Evolutionary conservation across 306 rosid genomes (phyloP), one percentile per base, ranked within the genome.

Genomic region (Alnus glutinosa): DNA sequence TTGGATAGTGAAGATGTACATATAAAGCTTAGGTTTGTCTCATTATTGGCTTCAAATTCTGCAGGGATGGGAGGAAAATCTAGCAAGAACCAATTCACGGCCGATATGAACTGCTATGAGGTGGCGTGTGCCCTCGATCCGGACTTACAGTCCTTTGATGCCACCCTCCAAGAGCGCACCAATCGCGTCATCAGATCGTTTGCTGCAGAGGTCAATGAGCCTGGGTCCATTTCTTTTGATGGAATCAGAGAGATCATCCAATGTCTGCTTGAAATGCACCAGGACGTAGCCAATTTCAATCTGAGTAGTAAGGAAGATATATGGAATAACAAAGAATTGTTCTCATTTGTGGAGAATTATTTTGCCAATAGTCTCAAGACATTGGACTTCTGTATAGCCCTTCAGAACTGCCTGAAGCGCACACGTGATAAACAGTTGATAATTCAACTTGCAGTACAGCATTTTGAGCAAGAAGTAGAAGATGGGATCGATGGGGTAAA

Each of bases 181-280:
- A 85, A 68, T 76, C 84, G 91, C 68, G 97, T 83, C 55, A 86
- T 94, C 58, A 77, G 70, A 81, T 92, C 94, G 0, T 86, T 94
- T 8, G 83, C 92, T 34, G 37, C 59, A 3, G 92, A 92, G 68
- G 81, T 89, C 15, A 92, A 85, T 71, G 85, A 59, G 12, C 37
- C 80, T 39, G 86, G 89, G 28, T 84, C 94, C 3, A 28, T 92
- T 54, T 87, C 98, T 0, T 66, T 93, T 39, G 92, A 85, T 66
- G 91, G 92, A 0, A 87, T 94, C 13, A 84, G 82, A 67, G 97
- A 89, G 80, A 87, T 91, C 34, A 83, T 93, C 11, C 92, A 89
- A 36, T 85, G 89, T 81, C 80, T 90, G 75, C 91, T 87, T 42
- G 97, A 92, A 36, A 90, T 87, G 95, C 89, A 92, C 74, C 92